Evolutionary conservation across 2,329 filamentous ascomycete species (phyloP).

Genomic region (Exserohilum rostratum): DNA sequence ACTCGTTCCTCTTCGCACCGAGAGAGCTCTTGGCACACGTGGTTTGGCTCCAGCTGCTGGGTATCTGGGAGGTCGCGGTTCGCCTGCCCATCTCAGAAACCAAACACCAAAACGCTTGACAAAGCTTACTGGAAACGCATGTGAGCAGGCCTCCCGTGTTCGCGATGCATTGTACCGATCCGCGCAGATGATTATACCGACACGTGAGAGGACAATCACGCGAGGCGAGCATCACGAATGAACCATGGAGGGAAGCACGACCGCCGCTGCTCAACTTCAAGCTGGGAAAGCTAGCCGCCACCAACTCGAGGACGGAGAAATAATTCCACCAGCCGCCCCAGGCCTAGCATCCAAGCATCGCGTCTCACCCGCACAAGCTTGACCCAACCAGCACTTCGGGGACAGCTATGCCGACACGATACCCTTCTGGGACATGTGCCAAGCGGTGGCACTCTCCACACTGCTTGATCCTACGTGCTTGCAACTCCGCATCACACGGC

Average conservation of each 20-base stretch:
- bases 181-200: slow-evolving; percentile 23
- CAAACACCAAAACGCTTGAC: slow-evolving; percentile 11
- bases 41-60: slow-evolving; percentile 18
- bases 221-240: slow-evolving; percentile 6
- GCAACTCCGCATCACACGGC: slow-evolving; percentile 21
- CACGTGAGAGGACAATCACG: slow-evolving; percentile 9
- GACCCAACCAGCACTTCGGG: slow-evolving; percentile 23
- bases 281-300: slow-evolving; percentile 19
- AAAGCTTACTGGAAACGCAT: slow-evolving; percentile 7
- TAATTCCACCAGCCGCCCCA: slow-evolving; percentile 32
- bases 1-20: slow-evolving; percentile 26
- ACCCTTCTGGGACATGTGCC: slow-evolving; percentile 22
- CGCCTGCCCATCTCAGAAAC: slow-evolving; percentile 3
- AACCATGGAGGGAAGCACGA: slow-evolving; percentile 11
- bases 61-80: slow-evolving; percentile 21
- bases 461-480: slow-evolving; percentile 22
- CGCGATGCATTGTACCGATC: slow-evolving; percentile 28
- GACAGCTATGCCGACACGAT: slow-evolving; percentile 26
- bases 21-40: slow-evolving; percentile 24
- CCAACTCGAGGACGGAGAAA: slow-evolving; percentile 20
- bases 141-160: slow-evolving; percentile 15
- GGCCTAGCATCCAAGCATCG: slow-evolving; percentile 20
- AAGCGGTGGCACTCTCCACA: slow-evolving; percentile 32
- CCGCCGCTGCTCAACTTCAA: slow-evolving; percentile 6
- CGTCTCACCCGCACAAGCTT: slow-evolving; percentile 27